phyloP scores from a whole-genome alignment of 1,284 basidiomycete species.

The Amylostereum chailletii region DNA sequence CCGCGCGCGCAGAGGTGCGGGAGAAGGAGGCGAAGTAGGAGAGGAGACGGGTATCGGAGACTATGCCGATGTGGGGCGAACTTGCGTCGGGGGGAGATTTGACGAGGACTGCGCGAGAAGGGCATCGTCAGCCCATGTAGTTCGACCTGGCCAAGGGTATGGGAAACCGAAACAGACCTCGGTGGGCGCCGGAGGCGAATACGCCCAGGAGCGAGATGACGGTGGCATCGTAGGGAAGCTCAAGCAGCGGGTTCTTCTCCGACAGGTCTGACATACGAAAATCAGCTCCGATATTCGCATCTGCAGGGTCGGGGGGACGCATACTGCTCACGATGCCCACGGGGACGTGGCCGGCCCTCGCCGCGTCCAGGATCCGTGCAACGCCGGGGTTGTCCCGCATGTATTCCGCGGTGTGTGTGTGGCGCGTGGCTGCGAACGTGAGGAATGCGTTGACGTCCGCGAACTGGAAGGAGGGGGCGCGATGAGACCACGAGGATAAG shows the following conservation, averaged over 20 bases:
- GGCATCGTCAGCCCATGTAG: neutral
- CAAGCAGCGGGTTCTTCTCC: slow-evolving; percentile 69
- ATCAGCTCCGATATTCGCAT: neutral
- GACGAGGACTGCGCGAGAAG: slow-evolving; percentile 36
- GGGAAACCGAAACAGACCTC: slow-evolving; percentile 33
- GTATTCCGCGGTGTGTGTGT: slow-evolving; percentile 52
- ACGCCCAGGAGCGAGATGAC: slow-evolving; percentile 53
- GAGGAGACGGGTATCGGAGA: slow-evolving; percentile 53
- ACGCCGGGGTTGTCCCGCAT: slow-evolving; percentile 48
- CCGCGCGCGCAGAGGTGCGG: slow-evolving; percentile 16
- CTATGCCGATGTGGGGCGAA: slow-evolving; percentile 40
- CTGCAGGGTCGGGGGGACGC: slow-evolving; percentile 19
- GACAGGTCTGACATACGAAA: slow-evolving; percentile 50
- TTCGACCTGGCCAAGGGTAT: neutral
- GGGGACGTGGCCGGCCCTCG: slow-evolving; percentile 60
- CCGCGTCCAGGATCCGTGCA: slow-evolving; percentile 61
- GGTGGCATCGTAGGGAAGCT: slow-evolving; percentile 51
- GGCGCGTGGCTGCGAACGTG: slow-evolving; percentile 68
- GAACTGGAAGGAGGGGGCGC: slow-evolving; percentile 34
- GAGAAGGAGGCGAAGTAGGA: slow-evolving; percentile 55
- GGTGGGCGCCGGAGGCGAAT: slow-evolving; percentile 62
- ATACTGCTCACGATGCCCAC: slow-evolving; percentile 68
- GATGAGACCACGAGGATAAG: neutral
- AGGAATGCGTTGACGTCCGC: slow-evolving; percentile 78
- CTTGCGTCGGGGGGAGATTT: slow-evolving; percentile 25